phyloP scores from a whole-genome alignment of 768 basidiomycete genomes.

The Pleurotus cornucopiae region DNA sequence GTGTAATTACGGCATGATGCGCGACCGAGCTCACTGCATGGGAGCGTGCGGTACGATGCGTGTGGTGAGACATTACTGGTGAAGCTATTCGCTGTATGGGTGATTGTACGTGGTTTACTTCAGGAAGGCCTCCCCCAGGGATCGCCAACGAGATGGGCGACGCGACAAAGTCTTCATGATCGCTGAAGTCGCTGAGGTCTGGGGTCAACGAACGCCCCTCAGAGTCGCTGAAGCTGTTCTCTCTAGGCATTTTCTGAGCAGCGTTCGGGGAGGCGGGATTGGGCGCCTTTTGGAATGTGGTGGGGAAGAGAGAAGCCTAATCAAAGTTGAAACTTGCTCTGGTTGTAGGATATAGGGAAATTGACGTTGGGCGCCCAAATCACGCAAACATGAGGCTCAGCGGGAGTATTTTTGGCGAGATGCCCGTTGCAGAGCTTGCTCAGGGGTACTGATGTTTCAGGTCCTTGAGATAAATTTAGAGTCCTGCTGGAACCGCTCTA shows the following conservation, averaged over 20 bases:
- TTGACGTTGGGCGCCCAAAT: background rate
- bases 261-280: background rate
- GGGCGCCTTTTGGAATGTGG: background rate
- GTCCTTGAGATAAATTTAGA: background rate
- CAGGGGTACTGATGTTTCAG: background rate
- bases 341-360: background rate
- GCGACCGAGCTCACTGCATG: slow-evolving; percentile 9
- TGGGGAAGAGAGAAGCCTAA: background rate
- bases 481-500: background rate
- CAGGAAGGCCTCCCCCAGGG: background rate
- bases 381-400: background rate
- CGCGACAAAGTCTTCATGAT: slow-evolving; percentile 3
- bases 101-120: background rate
- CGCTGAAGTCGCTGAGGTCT: slow-evolving; percentile 48
- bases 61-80: slow-evolving; percentile 7
- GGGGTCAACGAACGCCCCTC: slow-evolving; percentile 64
- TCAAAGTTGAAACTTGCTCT: background rate
- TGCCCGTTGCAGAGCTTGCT: background rate
- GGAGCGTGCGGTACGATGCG: slow-evolving; percentile 15
- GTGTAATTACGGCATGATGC: slow-evolving; percentile 22
- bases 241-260: slow-evolving; percentile 47
- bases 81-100: slow-evolving; percentile 13
- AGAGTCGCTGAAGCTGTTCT: slow-evolving; percentile 65
- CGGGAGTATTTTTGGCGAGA: background rate
- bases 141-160: background rate